These are phyloP conservation scores for Capronia americana DNA, from an alignment of 2,329 filamentous ascomycete genomes.

Conservation along the genomic window DNA sequence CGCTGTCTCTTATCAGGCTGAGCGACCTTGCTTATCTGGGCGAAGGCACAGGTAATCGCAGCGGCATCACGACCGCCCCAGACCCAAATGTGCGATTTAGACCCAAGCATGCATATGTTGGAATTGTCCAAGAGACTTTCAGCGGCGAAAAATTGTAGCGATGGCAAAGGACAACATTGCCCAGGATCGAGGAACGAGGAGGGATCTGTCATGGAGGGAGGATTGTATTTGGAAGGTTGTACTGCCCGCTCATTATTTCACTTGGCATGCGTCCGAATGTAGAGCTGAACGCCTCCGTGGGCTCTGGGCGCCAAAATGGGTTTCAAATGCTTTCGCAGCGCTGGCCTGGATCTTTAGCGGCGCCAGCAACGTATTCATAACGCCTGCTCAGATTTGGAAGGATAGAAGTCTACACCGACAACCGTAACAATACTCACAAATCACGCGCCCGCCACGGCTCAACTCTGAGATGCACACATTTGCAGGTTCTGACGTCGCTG, in stretches of 20 bases:
- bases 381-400: not conserved
- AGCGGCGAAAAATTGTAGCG: not conserved
- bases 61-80: not conserved
- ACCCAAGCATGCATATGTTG: not conserved
- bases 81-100: too few relatives aligned
- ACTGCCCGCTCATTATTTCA: not conserved
- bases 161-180: not conserved
- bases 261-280: not conserved
- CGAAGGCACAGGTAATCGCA: not conserved
- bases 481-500: not conserved
- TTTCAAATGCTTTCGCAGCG: not conserved
- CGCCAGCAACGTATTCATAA: not conserved
- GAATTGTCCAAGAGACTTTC: not conserved
- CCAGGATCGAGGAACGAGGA: not conserved
- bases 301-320: not conserved
- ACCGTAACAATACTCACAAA: not conserved
- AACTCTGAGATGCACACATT: not conserved
- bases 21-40: not conserved
- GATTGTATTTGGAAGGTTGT: not conserved
- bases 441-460: not conserved
- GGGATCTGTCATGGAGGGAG: not conserved
- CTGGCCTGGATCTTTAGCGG: not conserved
- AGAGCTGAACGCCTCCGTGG: not conserved
- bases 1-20: not conserved
- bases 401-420: not conserved